phyloP scores from a whole-genome alignment of 768 basidiomycete species.

The Collybiopsis luxurians region DNA sequence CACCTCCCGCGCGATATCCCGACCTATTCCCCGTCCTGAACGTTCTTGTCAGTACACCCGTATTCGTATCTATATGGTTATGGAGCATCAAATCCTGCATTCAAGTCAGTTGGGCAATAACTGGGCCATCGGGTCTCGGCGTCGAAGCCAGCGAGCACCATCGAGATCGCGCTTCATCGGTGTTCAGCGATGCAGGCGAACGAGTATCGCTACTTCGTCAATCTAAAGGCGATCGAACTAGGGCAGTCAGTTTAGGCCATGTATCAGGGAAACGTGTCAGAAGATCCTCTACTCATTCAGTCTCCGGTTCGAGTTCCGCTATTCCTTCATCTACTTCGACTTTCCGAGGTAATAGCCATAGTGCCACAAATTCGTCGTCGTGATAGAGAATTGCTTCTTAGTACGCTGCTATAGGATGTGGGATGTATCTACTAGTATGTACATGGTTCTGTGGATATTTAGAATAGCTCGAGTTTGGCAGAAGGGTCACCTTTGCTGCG shows the following conservation, averaged over 20 bases:
- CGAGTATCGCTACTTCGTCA: background rate
- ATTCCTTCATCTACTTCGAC: background rate
- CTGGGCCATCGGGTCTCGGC: conserved; percentile 38
- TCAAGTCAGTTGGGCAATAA: conserved; percentile 78
- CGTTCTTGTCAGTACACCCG: conserved; percentile 73
- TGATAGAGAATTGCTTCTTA: background rate
- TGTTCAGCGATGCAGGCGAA: background rate
- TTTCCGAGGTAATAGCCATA: background rate
- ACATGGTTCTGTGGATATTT: too few relatives aligned
- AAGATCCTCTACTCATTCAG: conserved; percentile 6
- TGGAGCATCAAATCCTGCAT: conserved; percentile 86
- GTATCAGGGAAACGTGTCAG: background rate
- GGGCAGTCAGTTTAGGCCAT: conserved; percentile 2
- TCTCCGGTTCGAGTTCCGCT: background rate
- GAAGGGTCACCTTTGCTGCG: too few relatives aligned
- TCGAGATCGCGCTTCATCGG: background rate
- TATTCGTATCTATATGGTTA: conserved; percentile 82
- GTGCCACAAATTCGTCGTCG: background rate
- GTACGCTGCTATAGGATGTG: too few relatives aligned
- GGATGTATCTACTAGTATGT: too few relatives aligned
- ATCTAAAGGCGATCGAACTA: background rate
- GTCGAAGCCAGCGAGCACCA: background rate
- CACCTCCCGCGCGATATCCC: conserved; percentile 75
- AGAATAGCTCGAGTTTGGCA: too few relatives aligned
- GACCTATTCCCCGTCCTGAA: conserved; percentile 87